Evolutionary conservation across 305 asterid species (phyloP), one percentile per base, ranked within the genome.

Genomic region (Fraxinus nigra): DNA sequence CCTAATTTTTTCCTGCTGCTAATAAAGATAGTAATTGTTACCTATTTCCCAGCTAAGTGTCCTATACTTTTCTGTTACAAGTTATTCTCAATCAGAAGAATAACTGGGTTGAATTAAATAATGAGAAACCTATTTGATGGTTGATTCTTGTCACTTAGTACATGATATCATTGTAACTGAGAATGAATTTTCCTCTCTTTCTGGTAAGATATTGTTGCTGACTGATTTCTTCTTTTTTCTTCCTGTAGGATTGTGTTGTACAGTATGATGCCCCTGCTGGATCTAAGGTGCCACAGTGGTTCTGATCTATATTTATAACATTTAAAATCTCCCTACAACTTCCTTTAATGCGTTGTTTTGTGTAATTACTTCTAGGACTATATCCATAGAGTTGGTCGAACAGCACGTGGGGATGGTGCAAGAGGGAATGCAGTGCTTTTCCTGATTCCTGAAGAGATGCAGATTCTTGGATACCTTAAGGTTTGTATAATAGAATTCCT

Each of bases 401-500:
- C 98, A 56, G 99, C 99, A 8, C 97, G 98, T 78, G 98, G 98
- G 9, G 99, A 92, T 80, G 98, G 98, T 85, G 98, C 93, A 7
- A 92, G 92, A 84, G 99, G 99, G 75, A 91, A 88, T 84, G 98
- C 99, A 7, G 82, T 93, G 81, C 95, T 95, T 79, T 92, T 94
- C 92, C 84, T 95, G 86, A 94, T 91, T 83, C 98, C 98, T 0
- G 98, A 96, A 85, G 99, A 96, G 86, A 77, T 90, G 32, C 87
- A 88, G 84, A 92, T 94, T 89, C 97, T 96, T 38, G 22, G 65
- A 34, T 90, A 94, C 85, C 98, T 94, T 14, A 91, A 91, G 97
- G 98, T 93, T 26, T 56, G 32, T 4, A 51, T 5, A 5, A 0
- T 16, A 5, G 63, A 51, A 14, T 54, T 18, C 13, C 32, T 18